phyloP scores from a whole-genome alignment of 805 yeast genomes.

The Kockiozyma suomiensis region DNA sequence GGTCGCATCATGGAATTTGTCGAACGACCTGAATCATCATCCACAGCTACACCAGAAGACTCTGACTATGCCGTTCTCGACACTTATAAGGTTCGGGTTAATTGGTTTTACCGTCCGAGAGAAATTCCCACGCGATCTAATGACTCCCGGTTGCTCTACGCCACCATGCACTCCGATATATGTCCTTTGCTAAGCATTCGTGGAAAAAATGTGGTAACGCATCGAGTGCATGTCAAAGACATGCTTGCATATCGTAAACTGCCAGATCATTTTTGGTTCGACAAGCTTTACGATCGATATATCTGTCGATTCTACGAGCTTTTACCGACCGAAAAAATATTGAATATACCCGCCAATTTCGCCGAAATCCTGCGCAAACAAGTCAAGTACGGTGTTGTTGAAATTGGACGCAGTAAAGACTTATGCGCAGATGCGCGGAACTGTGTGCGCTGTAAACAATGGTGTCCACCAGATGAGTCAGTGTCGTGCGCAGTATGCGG shows the following conservation, averaged over 20 bases:
- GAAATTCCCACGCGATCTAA: constrained; percentile 69
- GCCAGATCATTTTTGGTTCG: constrained; percentile 81
- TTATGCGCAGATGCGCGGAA: constrained; percentile 64
- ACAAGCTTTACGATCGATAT: constrained; percentile 80
- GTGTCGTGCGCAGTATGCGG: constrained; percentile 80
- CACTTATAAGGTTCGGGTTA: constrained; percentile 64
- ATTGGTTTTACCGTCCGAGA: constrained; percentile 89
- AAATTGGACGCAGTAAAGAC: constrained; percentile 64
- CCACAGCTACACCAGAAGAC: constrained; percentile 3
- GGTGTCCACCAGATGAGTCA: constrained; percentile 77
- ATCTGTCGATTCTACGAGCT: constrained; percentile 82
- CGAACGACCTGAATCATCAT: constrained; percentile 37
- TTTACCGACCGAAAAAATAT: constrained; percentile 61
- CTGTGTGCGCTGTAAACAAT: constrained; percentile 77
- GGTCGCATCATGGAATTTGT: constrained; percentile 81
- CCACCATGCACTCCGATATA: constrained; percentile 81
- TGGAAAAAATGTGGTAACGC: constrained; percentile 73
- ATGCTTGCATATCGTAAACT: constrained; percentile 55
- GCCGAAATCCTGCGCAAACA: constrained; percentile 64
- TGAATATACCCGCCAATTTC: constrained; percentile 60
- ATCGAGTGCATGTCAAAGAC: constrained; percentile 64
- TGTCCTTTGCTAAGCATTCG: constrained; percentile 77
- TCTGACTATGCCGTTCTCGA: constrained; percentile 49
- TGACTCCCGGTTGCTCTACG: constrained; percentile 77
- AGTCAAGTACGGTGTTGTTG: constrained; percentile 74